Evolutionary conservation across 2,329 filamentous ascomycete species (phyloP), one percentile per base, ranked within the genome.

Genomic region (Aspergillus sojae): DNA sequence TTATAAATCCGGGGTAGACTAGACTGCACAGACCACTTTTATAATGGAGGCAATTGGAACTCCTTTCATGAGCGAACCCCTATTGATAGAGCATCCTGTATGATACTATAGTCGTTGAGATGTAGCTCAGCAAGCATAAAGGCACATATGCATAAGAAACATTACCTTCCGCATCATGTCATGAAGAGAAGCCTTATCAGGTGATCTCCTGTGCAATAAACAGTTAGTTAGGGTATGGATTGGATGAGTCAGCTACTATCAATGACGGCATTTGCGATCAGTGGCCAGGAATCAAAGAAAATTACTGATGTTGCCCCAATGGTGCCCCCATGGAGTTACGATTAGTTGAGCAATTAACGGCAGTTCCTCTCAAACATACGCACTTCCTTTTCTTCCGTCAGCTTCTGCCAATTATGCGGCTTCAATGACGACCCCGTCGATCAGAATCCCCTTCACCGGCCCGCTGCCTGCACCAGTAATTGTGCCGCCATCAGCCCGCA

Each of bases 391-490:
- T 12, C 16, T 30, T 11, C 19, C 23, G 41, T 39, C 11, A 39
- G 26, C 14, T 28, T n/a, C 28, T 19, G 43, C 45, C 60, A 63
- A 74, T 64, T 71, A 79, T 79, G 76, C 66, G 70, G 71, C 67
- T 67, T 77, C 71, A 75, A 90, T 91, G 88, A 85, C 85, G 78
- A 90, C 87, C 78, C 86, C 90, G 71, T 86, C 93, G 63, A 89
- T 97, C 81, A 89, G 93, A 70, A 96, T 98, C 72, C 94, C 94
- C 63, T 98, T 94, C 77, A 97, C 93, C 74, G 89, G 91, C 68
- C 89, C 91, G 48, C 85, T 97, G 61, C 88, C 94, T 28, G 82
- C 89, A 30, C 91, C 94, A 3, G 86, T 84, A 58, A 89, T 95
- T 74, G 85, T 93, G 64, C 95, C 95, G 4, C 78, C 84, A 55